Conservation (phyloP, 805 yeast species). For the Monosporozyma solicola region DNA sequence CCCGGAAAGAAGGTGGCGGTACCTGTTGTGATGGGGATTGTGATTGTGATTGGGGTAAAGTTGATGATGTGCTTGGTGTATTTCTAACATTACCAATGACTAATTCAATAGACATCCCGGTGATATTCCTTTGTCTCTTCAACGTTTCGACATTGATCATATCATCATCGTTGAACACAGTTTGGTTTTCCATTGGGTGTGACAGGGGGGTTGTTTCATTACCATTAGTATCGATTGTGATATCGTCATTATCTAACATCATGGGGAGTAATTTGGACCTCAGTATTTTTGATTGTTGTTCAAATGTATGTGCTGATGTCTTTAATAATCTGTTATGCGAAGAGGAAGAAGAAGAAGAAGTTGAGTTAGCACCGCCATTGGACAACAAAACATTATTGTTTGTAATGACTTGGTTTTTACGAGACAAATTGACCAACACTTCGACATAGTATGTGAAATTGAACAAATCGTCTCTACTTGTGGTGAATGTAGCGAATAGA, state of each 20-base stretch:
- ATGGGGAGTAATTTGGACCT: background rate
- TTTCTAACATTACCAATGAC: constrained; percentile 51
- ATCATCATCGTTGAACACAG: constrained; percentile 24
- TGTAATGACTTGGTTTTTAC: constrained; percentile 36
- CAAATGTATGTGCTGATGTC: background rate
- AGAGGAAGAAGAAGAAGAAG: background rate
- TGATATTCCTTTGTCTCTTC: constrained; percentile 65
- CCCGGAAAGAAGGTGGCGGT: background rate
- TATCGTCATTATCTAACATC: background rate
- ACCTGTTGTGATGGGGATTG: background rate
- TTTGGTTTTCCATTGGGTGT: constrained; percentile 7
- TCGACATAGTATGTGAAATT: constrained; percentile 81
- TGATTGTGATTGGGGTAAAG: background rate
- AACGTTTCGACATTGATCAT: constrained; percentile 74
- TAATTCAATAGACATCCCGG: constrained; percentile 73
- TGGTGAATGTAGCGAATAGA: constrained; percentile 73
- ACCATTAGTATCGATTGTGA: constrained; percentile 3
- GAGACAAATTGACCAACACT: constrained; percentile 71
- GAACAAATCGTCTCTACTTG: constrained; percentile 44
- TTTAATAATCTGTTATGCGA: background rate
- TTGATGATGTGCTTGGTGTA: background rate
- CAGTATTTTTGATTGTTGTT: background rate
- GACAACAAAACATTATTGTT: background rate
- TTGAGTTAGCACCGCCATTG: background rate
- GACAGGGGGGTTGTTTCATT: constrained; percentile 9